Evolutionary conservation across 2,329 filamentous ascomycete genomes (phyloP).

Genomic region (Dactylellina sp.): DNA sequence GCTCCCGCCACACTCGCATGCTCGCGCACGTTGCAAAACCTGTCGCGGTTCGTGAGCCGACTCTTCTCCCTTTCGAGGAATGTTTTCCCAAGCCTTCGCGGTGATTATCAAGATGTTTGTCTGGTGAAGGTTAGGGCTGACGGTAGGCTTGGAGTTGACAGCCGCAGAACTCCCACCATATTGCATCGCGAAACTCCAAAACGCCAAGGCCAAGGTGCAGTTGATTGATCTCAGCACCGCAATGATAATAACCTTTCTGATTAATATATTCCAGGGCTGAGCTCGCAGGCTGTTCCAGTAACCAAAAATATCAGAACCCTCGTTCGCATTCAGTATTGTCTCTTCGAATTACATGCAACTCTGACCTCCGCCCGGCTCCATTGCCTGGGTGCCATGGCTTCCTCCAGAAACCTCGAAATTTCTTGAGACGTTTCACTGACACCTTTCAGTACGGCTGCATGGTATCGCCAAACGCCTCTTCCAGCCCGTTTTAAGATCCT

Average conservation of each 20-base stretch:
- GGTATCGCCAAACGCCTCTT: not conserved
- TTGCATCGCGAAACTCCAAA: too few relatives aligned
- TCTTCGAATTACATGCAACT: too few relatives aligned
- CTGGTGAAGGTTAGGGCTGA: not conserved
- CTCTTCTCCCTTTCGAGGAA: not conserved
- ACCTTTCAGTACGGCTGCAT: not conserved
- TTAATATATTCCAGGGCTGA: constrained; percentile 3
- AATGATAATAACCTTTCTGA: not conserved
- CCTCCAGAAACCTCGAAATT: too few relatives aligned
- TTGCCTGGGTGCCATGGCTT: too few relatives aligned
- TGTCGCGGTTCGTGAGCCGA: constrained; percentile 28
- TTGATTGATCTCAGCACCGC: too few relatives aligned
- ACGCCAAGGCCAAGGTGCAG: too few relatives aligned
- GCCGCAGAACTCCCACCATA: not conserved
- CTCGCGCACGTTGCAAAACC: not conserved
- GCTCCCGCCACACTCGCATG: constrained; percentile 27
- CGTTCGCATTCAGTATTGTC: too few relatives aligned
- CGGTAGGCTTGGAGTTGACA: not conserved
- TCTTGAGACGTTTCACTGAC: not conserved
- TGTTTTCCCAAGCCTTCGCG: not conserved
- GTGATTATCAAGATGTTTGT: too few relatives aligned
- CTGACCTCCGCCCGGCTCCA: too few relatives aligned
- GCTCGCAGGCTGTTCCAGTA: constrained; percentile 11
- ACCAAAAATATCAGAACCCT: constrained; percentile 14
- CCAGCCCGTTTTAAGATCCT: not conserved